Conservation (phyloP, 495 filamentous ascomycete species). For the Lentithecium fluviatile region DNA sequence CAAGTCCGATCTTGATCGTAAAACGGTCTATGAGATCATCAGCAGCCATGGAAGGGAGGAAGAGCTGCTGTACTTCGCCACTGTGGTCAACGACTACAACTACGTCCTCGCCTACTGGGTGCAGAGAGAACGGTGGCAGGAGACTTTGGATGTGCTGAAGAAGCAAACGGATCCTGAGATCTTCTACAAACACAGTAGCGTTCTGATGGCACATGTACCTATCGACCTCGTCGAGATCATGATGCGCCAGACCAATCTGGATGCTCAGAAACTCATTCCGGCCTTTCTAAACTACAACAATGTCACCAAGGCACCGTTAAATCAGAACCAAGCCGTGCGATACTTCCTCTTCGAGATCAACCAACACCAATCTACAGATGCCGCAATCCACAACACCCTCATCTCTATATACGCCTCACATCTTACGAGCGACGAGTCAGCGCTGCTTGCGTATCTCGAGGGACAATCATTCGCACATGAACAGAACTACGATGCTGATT, state of each 20-base stretch:
- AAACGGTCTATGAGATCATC: conserved; percentile 93
- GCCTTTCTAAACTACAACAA: conserved; percentile 92
- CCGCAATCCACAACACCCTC: conserved; percentile 96
- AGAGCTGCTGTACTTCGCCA: conserved; percentile 88
- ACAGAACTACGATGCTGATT: conserved; percentile 90
- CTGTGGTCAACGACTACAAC: conserved; percentile 82
- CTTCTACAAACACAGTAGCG: conserved; percentile 93
- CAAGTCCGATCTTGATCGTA: conserved; percentile 80
- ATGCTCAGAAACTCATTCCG: conserved; percentile 84
- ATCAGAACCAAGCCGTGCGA: conserved; percentile 86
- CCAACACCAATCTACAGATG: conserved; percentile 73
- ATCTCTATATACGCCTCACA: conserved; percentile 94
- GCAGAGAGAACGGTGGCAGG: conserved; percentile 90
- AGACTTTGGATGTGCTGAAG: conserved; percentile 83
- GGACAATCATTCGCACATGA: conserved; percentile 57
- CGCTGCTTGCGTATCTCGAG: conserved; percentile 84
- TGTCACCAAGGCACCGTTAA: conserved; percentile 58
- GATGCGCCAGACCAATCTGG: conserved; percentile 87
- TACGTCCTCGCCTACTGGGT: conserved; percentile 97
- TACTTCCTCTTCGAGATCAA: conserved; percentile 94
- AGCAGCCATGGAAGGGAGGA: conserved; percentile 92
- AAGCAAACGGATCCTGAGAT: conserved; percentile 87
- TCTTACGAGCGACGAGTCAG: conserved; percentile 73
- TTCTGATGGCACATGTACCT: conserved; percentile 87
- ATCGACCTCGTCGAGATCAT: conserved; percentile 85